These are phyloP conservation scores for Zygoascus bituminiphila DNA, from an alignment of 805 yeast species.

Conservation along the genomic window DNA sequence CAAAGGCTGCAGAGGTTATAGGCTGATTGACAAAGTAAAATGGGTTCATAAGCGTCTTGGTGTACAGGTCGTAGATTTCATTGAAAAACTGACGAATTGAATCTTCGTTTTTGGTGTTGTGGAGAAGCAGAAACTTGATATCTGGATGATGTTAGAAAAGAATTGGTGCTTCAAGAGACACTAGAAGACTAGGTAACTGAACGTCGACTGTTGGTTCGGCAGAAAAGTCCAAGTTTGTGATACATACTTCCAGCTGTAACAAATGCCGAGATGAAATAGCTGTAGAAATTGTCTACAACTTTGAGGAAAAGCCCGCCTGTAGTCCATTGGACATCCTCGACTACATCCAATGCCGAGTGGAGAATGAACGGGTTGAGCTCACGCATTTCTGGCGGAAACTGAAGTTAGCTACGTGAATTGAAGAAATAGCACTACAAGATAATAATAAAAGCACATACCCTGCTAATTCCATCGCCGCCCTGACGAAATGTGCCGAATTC, in stretches of 20 bases:
- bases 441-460: slow-evolving; percentile 16
- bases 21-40: slow-evolving; percentile 73
- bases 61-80: slow-evolving; percentile 82
- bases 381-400: slow-evolving; percentile 58
- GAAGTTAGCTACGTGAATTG: slow-evolving; percentile 1
- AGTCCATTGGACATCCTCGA: slow-evolving; percentile 84
- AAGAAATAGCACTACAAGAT: neutral
- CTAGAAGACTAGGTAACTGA: neutral
- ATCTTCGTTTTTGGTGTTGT: slow-evolving; percentile 58
- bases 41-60: slow-evolving; percentile 77
- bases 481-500: slow-evolving; percentile 72
- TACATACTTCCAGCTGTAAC: slow-evolving; percentile 64
- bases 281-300: slow-evolving; percentile 77
- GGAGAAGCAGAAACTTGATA: slow-evolving; percentile 66
- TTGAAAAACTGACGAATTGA: slow-evolving; percentile 72
- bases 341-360: slow-evolving; percentile 83
- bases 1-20: slow-evolving; percentile 67
- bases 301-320: slow-evolving; percentile 59
- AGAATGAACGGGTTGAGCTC: slow-evolving; percentile 83
- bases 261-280: slow-evolving; percentile 72
- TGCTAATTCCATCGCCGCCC: slow-evolving; percentile 55
- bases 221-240: slow-evolving; percentile 5
- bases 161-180: neutral
- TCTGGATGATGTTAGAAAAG: slow-evolving; percentile 22
- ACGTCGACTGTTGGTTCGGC: neutral